phyloP scores from a whole-genome alignment of 768 basidiomycete species.

The Sporobolomyces roseus region DNA sequence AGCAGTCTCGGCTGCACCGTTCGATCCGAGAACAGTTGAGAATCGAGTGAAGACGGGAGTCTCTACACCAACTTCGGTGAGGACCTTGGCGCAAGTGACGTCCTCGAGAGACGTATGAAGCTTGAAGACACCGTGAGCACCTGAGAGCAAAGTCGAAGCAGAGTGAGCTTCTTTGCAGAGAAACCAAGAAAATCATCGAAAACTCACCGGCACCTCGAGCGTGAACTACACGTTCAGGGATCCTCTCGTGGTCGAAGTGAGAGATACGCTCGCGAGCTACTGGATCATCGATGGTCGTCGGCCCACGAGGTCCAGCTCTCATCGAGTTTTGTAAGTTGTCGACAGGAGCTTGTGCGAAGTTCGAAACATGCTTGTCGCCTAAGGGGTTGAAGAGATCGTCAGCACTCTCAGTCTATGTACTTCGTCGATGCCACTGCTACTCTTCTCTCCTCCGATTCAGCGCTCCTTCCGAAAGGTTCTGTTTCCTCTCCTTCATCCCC shows the following conservation, averaged over 20 bases:
- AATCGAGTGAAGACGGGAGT: constrained; percentile 80
- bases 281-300: constrained; percentile 64
- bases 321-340: constrained; percentile 49
- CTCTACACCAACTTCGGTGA: constrained; percentile 48
- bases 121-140: constrained; percentile 79
- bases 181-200: background rate
- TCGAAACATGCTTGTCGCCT: constrained; percentile 10
- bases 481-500: too few species aligned
- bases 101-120: constrained; percentile 67
- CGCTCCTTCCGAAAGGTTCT: too few species aligned
- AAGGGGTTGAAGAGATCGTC: background rate
- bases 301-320: constrained; percentile 56
- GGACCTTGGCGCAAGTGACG: constrained; percentile 60
- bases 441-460: background rate
- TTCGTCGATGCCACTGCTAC: too few species aligned
- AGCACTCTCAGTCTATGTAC: too few species aligned
- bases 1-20: constrained; percentile 57
- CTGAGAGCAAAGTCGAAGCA: too few species aligned
- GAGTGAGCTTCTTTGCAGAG: too few species aligned
- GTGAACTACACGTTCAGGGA: constrained; percentile 67
- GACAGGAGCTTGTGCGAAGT: constrained; percentile 25
- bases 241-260: constrained; percentile 60
- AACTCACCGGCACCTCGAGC: constrained; percentile 49
- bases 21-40: constrained; percentile 64
- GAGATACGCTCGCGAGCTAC: constrained; percentile 48